Evolutionary conservation across 352 stramenopile species (phyloP).

Genomic region (Globisporangium cylindrosporum): DNA sequence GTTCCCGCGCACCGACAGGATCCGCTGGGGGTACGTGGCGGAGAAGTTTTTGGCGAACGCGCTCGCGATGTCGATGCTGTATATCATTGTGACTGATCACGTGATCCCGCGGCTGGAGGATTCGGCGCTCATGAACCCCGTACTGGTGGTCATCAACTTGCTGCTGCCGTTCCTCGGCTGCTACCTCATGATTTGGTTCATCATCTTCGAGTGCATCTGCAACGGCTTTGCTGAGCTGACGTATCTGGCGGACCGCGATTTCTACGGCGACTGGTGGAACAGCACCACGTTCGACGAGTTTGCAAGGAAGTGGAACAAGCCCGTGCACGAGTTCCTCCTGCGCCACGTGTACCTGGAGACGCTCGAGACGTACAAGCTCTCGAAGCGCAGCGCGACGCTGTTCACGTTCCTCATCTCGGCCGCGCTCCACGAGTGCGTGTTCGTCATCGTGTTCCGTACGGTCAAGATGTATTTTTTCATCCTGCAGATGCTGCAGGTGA

Average conservation of each 20-base stretch:
- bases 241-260: constrained; percentile 88
- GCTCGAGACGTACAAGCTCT: constrained; percentile 71
- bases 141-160: constrained; percentile 75
- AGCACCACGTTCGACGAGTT: constrained; percentile 91
- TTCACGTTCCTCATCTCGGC: constrained; percentile 94
- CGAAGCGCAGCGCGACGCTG: constrained; percentile 73
- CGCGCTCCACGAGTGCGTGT: constrained; percentile 94
- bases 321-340: constrained; percentile 94
- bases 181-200: constrained; percentile 96
- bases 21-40: constrained; percentile 83
- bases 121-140: constrained; percentile 48
- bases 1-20: constrained; percentile 81
- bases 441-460: constrained; percentile 94
- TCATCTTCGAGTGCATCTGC: constrained; percentile 96
- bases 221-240: constrained; percentile 95
- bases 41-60: constrained; percentile 80
- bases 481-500: constrained; percentile 94
- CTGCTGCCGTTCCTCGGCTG: constrained; percentile 92
- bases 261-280: constrained; percentile 99
- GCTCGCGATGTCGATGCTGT: constrained; percentile 78
- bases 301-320: constrained; percentile 96
- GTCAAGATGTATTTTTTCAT: constrained; percentile 92
- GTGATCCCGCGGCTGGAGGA: constrained; percentile 83
- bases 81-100: constrained; percentile 90
- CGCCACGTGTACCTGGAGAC: constrained; percentile 84